phyloP scores from a whole-genome alignment of 805 yeast species.

The Ogataea pignaliae region DNA sequence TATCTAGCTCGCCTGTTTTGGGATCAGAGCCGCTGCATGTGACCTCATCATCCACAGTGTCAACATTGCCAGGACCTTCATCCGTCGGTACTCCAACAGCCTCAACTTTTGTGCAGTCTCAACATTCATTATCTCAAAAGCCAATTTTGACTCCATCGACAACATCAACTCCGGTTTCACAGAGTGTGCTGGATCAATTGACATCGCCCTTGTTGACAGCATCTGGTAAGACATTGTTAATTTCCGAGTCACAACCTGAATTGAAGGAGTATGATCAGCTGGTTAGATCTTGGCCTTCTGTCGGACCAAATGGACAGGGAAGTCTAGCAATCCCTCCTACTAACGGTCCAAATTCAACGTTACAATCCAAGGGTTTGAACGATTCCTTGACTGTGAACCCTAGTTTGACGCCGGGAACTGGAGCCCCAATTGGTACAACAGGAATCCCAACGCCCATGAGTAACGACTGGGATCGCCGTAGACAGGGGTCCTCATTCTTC shows the following conservation, averaged over 20 bases:
- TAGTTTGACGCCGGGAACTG: constrained; percentile 11
- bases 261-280: constrained; percentile 35
- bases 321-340: background rate
- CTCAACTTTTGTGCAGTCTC: background rate
- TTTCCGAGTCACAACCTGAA: constrained; percentile 44
- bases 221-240: constrained; percentile 38
- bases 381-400: constrained; percentile 18
- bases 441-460: constrained; percentile 28
- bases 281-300: constrained; percentile 33
- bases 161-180: constrained; percentile 10
- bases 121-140: constrained; percentile 4
- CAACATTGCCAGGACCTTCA: constrained; percentile 9
- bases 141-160: constrained; percentile 4
- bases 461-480: constrained; percentile 43
- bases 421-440: constrained; percentile 17
- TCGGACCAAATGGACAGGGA: background rate
- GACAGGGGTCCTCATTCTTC: constrained; percentile 53
- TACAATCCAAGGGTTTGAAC: constrained; percentile 18
- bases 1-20: background rate
- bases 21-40: no score
- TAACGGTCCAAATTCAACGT: constrained; percentile 7
- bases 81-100: constrained; percentile 1
- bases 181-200: constrained; percentile 17
- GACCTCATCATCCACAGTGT: constrained; percentile 1
- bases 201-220: constrained; percentile 23